phyloP scores from a whole-genome alignment of 208 protist species.

The Leishmania gerbilli region DNA sequence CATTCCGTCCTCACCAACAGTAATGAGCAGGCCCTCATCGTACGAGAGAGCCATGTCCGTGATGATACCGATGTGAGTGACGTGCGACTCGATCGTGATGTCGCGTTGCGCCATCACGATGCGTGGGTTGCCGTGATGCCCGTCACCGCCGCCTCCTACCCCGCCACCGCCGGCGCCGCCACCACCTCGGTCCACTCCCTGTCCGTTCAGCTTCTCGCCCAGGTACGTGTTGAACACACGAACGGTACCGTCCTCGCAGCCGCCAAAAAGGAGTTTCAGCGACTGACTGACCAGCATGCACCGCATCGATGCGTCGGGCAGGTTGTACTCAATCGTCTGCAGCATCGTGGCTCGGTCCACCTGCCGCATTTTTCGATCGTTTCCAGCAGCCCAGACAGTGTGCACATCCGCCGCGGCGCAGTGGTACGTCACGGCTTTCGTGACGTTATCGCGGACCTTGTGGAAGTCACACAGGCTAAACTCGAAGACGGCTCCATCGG shows the following conservation, averaged over 20 bases:
- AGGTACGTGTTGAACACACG: constrained; percentile 92
- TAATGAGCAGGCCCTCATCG: constrained; percentile 95
- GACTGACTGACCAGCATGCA: constrained; percentile 87
- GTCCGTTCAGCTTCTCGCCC: constrained; percentile 65
- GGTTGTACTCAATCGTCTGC: constrained; percentile 68
- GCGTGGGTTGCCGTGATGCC: constrained; percentile 15
- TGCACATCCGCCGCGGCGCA: constrained; percentile 78
- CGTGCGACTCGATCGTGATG: constrained; percentile 88
- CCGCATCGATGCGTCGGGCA: constrained; percentile 71
- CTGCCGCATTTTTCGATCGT: constrained; percentile 93
- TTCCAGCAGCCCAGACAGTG: constrained; percentile 93
- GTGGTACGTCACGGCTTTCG: constrained; percentile 94
- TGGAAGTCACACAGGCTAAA: constrained; percentile 93
- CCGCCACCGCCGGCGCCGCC: not conserved
- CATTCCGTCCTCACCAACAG: constrained; percentile 93
- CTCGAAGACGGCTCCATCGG: constrained; percentile 96
- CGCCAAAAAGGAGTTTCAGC: constrained; percentile 94
- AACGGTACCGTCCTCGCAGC: constrained; percentile 93
- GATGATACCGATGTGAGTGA: constrained; percentile 85
- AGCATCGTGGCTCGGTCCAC: constrained; percentile 73
- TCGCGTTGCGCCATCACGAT: constrained; percentile 22
- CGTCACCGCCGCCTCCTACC: constrained; percentile 1
- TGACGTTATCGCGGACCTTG: constrained; percentile 91
- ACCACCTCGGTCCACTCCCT: constrained; percentile 40
- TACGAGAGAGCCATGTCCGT: constrained; percentile 84